A percentile compares a stretch with the other conserved stretches of the same genome.
Conservation (phyloP, 257 asterid species). For the Rehmannia glutinosa region DNA sequence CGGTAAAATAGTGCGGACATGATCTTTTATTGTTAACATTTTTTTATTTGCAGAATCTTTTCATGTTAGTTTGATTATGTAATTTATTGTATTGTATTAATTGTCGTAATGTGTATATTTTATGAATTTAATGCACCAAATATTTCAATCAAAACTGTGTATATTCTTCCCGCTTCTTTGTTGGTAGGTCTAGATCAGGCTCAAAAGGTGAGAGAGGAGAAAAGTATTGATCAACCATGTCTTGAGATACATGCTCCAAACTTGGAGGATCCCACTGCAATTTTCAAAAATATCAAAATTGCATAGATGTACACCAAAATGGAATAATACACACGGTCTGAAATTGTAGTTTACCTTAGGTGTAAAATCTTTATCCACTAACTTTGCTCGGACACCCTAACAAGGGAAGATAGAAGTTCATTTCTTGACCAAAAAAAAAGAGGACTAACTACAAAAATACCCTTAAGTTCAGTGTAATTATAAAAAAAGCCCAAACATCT, state of each 20-base stretch:
- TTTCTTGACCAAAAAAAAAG: not conserved
- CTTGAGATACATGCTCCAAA: conserved; percentile 62
- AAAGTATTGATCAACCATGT: conserved; percentile 77
- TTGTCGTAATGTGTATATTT: not conserved
- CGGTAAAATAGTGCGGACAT: not conserved
- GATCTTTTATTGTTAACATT: too few species aligned
- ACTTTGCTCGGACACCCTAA: conserved; percentile 70
- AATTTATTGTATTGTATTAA: not conserved
- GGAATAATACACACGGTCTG: not conserved
- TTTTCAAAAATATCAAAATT: not conserved
- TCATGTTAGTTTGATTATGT: too few species aligned
- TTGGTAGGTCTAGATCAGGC: conserved; percentile 66
- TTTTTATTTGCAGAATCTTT: too few species aligned
- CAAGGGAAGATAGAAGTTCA: not conserved
- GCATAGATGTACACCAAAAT: too few species aligned
- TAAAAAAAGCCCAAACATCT: too few species aligned
- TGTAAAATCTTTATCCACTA: conserved; percentile 53
- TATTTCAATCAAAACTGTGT: not conserved
- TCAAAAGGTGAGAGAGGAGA: conserved; percentile 44
- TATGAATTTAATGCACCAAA: not conserved
- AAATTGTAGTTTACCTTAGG: conserved; percentile 53
- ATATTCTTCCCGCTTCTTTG: conserved; percentile 43
- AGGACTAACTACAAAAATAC: too few species aligned
- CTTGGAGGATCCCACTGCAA: conserved; percentile 88
- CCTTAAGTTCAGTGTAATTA: too few species aligned